Evolutionary conservation across 768 basidiomycete species (phyloP).

Genomic region (Cyathus striatus): DNA sequence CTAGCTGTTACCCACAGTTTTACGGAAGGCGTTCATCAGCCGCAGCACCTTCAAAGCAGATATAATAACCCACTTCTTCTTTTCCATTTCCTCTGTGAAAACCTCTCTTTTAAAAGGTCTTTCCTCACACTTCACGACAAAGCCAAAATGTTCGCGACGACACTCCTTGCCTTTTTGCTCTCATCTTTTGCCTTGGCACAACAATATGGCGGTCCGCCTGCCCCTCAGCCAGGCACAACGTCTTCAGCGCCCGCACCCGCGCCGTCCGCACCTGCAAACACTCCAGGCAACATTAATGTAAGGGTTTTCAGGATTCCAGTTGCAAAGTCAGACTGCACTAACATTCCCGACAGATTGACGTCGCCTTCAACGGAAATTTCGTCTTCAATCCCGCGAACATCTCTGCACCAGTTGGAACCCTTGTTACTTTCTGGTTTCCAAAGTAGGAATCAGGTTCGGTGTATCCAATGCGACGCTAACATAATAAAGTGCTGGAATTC

Average conservation of each 20-base stretch:
- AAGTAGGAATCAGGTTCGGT: slow-evolving; percentile 21
- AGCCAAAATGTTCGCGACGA: slow-evolving; percentile 24
- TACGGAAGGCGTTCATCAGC: background rate
- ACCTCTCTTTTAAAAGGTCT: slow-evolving; percentile 6
- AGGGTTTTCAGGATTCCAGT: slow-evolving; percentile 2
- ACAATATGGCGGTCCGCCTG: slow-evolving; percentile 27
- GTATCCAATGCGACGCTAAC: no score
- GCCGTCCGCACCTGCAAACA: no score
- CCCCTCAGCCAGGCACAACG: no score
- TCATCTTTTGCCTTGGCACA: slow-evolving; percentile 31
- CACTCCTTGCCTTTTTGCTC: slow-evolving; percentile 19
- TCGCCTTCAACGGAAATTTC: slow-evolving; percentile 30
- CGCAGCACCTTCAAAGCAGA: slow-evolving; percentile 1
- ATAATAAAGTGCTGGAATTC: slow-evolving; percentile 18
- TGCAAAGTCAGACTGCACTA: background rate
- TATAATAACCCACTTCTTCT: slow-evolving; percentile 1
- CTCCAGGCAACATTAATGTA: slow-evolving; percentile 30
- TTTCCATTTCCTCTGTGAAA: background rate
- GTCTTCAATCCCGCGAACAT: slow-evolving; percentile 41
- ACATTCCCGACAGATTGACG: slow-evolving; percentile 31
- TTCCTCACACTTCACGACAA: slow-evolving; percentile 10
- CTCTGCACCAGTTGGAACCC: slow-evolving; percentile 42
- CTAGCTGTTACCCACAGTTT: slow-evolving; percentile 1
- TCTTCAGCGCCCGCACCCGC: slow-evolving; percentile 42
- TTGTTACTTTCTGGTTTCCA: slow-evolving; percentile 51